Percentiles rank a stretch among this genome's conserved stretches.
These are phyloP conservation scores for Austropuccinia psidii DNA, from an alignment of 1,284 basidiomycete species.

Conservation along the genomic window DNA sequence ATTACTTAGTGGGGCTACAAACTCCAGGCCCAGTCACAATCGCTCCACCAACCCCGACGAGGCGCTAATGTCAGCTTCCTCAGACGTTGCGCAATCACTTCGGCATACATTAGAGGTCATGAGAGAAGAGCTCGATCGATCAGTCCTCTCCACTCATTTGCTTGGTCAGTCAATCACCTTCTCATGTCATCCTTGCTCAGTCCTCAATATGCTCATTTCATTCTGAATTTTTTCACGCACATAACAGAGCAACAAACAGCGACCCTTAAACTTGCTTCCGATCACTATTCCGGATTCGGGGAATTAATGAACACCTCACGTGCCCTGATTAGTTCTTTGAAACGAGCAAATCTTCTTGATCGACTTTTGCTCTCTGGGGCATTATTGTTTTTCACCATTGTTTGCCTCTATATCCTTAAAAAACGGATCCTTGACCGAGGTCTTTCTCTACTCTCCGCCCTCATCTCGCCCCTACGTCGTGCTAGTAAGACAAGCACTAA, in stretches of 20 bases:
- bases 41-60: slow-evolving; percentile 55
- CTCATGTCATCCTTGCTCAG: not conserved
- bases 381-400: slow-evolving; percentile 71
- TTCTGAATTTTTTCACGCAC: slow-evolving; percentile 5
- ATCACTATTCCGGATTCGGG: slow-evolving; percentile 69
- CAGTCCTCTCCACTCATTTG: slow-evolving; percentile 73
- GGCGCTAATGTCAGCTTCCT: slow-evolving; percentile 72
- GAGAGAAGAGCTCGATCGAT: slow-evolving; percentile 81
- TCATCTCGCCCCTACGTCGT: not conserved
- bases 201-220: not conserved
- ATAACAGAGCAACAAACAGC: slow-evolving; percentile 67
- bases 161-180: slow-evolving; percentile 56
- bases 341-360: slow-evolving; percentile 85
- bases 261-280: slow-evolving; percentile 63
- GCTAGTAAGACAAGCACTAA: not conserved
- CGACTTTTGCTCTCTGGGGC: slow-evolving; percentile 69
- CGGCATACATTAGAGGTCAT: slow-evolving; percentile 73
- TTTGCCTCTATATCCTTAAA: slow-evolving; percentile 75
- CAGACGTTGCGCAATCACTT: slow-evolving; percentile 76
- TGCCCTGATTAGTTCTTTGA: slow-evolving; percentile 71
- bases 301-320: slow-evolving; percentile 68
- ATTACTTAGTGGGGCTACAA: not conserved
- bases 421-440: slow-evolving; percentile 64
- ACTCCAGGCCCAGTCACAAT: not conserved
- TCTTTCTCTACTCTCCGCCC: slow-evolving; percentile 8